A percentile compares a stretch with the other conserved stretches of the same genome.
Evolutionary conservation across 129 eudicot genomes (phyloP).

Genomic region (Ambrosia artemisiifolia): DNA sequence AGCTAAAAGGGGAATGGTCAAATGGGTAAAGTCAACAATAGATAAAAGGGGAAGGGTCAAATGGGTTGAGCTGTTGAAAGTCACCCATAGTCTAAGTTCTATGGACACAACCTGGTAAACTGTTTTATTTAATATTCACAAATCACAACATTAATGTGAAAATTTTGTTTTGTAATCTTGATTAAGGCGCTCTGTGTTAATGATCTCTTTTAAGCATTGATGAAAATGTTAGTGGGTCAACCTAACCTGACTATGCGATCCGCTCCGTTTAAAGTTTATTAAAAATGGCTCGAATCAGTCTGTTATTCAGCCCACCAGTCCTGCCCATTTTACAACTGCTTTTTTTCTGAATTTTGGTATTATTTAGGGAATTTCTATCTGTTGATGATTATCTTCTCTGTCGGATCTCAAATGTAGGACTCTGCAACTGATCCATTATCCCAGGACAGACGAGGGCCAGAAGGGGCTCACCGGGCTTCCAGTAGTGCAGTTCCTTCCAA

Average conservation of each 20-base stretch:
- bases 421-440: conserved; percentile 44
- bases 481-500: conserved; percentile 47
- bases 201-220: neutral
- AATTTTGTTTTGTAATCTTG: neutral
- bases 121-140: neutral
- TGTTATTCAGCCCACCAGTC: neutral
- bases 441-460: conserved; percentile 59
- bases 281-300: neutral
- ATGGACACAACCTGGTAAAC: neutral
- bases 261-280: neutral
- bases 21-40: neutral
- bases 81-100: neutral
- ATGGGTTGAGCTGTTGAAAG: neutral
- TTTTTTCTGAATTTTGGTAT: conserved; percentile 14
- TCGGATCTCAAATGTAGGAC: conserved; percentile 22
- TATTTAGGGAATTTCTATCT: neutral
- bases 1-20: neutral
- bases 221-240: neutral
- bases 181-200: neutral
- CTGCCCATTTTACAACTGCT: neutral
- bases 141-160: neutral
- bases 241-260: neutral
- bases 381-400: conserved; percentile 11
- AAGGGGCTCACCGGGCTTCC: conserved; percentile 49
- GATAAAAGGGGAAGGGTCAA: neutral